phyloP scores from a whole-genome alignment of 2,329 filamentous ascomycete genomes.

The Verticillium longisporum region DNA sequence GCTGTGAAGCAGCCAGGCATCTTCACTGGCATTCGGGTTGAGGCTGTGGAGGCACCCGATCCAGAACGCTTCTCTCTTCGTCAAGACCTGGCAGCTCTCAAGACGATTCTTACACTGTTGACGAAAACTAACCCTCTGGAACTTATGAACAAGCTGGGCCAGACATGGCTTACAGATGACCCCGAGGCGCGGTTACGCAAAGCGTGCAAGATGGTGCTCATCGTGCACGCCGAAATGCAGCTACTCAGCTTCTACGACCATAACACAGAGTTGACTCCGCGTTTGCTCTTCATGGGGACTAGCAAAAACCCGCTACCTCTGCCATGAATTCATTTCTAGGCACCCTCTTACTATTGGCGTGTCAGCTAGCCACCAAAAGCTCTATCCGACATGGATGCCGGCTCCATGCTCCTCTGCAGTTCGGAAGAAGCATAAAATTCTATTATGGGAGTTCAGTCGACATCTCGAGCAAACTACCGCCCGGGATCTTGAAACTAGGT shows the following conservation, averaged over 20 bases:
- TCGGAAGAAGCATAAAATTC: constrained; percentile 6
- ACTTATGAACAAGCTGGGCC: background rate
- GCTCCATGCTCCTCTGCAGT: constrained; percentile 7
- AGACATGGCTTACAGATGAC: constrained; percentile 2
- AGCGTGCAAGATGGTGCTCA: constrained; percentile 14
- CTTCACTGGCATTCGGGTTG: constrained; percentile 15
- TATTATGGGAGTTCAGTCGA: constrained; percentile 11
- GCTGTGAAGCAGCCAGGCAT: constrained; percentile 15
- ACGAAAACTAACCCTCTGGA: background rate
- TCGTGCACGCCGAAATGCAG: constrained; percentile 24
- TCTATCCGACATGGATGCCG: constrained; percentile 24
- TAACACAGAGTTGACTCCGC: constrained; percentile 12
- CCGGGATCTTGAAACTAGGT: constrained; percentile 11
- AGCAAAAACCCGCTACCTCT: constrained; percentile 27
- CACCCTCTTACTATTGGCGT: constrained; percentile 17
- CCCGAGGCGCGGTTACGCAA: constrained; percentile 12
- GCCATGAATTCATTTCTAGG: constrained; percentile 15
- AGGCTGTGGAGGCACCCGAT: background rate
- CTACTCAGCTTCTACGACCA: constrained; percentile 21
- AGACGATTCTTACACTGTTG: background rate
- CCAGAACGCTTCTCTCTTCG: background rate
- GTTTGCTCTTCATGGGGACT: constrained; percentile 20
- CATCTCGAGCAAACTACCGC: constrained; percentile 8
- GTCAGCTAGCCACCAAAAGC: constrained; percentile 22
- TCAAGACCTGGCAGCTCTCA: background rate